Percentiles rank a stretch among this genome's conserved stretches.
Conservation (phyloP, 306 rosid species). For the Prinsepia uniflora region DNA sequence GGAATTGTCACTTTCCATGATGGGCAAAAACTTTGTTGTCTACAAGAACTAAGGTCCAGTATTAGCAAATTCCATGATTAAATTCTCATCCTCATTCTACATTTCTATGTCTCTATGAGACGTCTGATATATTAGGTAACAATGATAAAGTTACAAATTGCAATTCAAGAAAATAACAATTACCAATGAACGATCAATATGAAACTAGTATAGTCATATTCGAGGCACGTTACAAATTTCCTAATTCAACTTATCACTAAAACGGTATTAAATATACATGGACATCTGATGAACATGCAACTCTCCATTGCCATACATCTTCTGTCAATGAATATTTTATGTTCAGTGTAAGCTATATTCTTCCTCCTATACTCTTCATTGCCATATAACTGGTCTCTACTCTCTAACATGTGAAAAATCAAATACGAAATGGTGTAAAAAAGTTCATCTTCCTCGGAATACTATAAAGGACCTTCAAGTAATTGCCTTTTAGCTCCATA, state of each 20-base stretch:
- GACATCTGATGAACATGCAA: background rate
- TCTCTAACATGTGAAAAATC: background rate
- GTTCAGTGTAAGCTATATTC: background rate
- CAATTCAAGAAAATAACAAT: background rate
- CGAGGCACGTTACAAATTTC: background rate
- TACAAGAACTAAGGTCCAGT: slow-evolving; percentile 18
- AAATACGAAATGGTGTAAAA: background rate
- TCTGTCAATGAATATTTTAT: background rate
- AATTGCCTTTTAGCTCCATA: background rate
- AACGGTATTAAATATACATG: background rate
- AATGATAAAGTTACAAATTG: background rate
- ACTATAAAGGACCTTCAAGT: background rate
- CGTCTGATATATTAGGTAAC: slow-evolving; percentile 8
- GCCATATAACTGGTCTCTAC: background rate
- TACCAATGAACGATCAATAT: background rate
- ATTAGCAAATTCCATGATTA: slow-evolving; percentile 31
- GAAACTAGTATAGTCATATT: background rate
- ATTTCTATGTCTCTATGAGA: slow-evolving; percentile 21
- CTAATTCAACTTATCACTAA: background rate
- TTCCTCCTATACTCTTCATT: background rate
- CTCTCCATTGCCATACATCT: background rate
- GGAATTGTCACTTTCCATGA: slow-evolving; percentile 58
- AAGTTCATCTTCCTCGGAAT: background rate
- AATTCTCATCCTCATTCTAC: slow-evolving; percentile 15
- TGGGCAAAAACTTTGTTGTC: slow-evolving; percentile 30